Evolutionary conservation across 2,329 filamentous ascomycete genomes (phyloP).

Genomic region (Alternaria sp.): DNA sequence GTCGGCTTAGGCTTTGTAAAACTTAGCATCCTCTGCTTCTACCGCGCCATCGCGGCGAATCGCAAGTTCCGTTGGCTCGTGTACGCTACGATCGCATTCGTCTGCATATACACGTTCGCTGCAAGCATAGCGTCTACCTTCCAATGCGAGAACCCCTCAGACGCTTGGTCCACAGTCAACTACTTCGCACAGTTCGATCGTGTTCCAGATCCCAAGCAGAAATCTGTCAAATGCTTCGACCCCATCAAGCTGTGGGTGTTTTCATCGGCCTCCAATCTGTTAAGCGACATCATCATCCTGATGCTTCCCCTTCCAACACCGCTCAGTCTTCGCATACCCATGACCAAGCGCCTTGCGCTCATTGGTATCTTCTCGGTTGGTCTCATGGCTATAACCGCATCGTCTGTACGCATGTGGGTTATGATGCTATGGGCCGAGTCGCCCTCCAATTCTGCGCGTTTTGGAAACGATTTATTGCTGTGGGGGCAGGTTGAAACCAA

Average conservation of each 20-base stretch:
- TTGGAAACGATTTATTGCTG: slow-evolving; percentile 51
- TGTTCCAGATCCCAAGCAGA: slow-evolving; percentile 27
- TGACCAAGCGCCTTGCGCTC: slow-evolving; percentile 62
- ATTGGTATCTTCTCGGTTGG: slow-evolving; percentile 50
- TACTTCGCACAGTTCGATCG: slow-evolving; percentile 47
- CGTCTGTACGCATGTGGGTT: slow-evolving; percentile 50
- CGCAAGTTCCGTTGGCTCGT: slow-evolving; percentile 43
- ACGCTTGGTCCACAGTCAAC: slow-evolving; percentile 38
- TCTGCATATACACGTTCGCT: slow-evolving; percentile 43
- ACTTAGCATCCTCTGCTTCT: slow-evolving; percentile 48
- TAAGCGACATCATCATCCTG: slow-evolving; percentile 56
- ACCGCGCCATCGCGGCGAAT: slow-evolving; percentile 48
- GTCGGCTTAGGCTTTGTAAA: slow-evolving; percentile 46
- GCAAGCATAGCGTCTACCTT: slow-evolving; percentile 42
- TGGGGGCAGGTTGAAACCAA: slow-evolving; percentile 60
- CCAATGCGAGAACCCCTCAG: slow-evolving; percentile 45
- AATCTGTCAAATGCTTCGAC: slow-evolving; percentile 42
- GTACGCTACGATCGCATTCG: slow-evolving; percentile 42
- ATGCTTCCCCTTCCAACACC: slow-evolving; percentile 58
- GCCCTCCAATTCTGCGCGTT: slow-evolving; percentile 48
- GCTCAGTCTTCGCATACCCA: slow-evolving; percentile 58
- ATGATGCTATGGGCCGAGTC: slow-evolving; percentile 49
- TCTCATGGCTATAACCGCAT: slow-evolving; percentile 48
- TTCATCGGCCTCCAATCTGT: slow-evolving; percentile 54
- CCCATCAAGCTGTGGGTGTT: slow-evolving; percentile 45